Evolutionary conservation across 371 early-diverging fungal species (phyloP), one percentile per base, ranked within the genome.

Genomic region (Mucor circinelloides): DNA sequence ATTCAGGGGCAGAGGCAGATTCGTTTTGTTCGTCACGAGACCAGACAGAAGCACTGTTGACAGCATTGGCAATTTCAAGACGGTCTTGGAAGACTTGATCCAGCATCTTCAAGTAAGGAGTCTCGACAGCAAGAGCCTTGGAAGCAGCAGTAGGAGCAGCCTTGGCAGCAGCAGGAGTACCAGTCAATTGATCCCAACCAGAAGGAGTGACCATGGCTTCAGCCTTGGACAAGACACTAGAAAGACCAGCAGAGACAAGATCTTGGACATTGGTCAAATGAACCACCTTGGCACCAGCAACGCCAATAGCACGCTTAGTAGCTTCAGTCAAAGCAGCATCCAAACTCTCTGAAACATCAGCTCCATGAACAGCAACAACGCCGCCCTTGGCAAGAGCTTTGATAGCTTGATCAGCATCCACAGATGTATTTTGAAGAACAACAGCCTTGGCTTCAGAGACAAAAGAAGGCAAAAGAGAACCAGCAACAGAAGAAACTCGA

Each of bases 91-190:
- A 96, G 56, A 91, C 84, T 73, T 93, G 91, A 62, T 85, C 82
- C 60, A 96, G 82, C 78, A 96, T 80, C 76, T 90, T 89, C 55
- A 93, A 74, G 64, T 96, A 96, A 38, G 95, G 93, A 8, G 87
- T 89, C 60, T 92, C 90, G 17, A 85, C 46, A 27, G 77, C 75
- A 21, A 56, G 13, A 44, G 56, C 23, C 31, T 46, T 15, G 38
- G 38, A 46, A 31, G 21, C 42, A 21, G 28, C 28, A 28, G 71
- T 28, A n/a, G 48, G 62, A 28, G 23, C 30, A 17, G 64, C 25
- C 30, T 52, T 46, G 23, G 50, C 28, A 28, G 28, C 17, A 23
- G 32, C 25, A 32, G 42, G 28, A 54, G 50, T 40, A 21, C 5
- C 32, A 21, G 42, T 4, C 27, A 63, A 64, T 30, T 64, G 36